Base-by-base conservation (phyloP, 768 basidiomycete genomes). In the Hericium rajendrae region DNA sequence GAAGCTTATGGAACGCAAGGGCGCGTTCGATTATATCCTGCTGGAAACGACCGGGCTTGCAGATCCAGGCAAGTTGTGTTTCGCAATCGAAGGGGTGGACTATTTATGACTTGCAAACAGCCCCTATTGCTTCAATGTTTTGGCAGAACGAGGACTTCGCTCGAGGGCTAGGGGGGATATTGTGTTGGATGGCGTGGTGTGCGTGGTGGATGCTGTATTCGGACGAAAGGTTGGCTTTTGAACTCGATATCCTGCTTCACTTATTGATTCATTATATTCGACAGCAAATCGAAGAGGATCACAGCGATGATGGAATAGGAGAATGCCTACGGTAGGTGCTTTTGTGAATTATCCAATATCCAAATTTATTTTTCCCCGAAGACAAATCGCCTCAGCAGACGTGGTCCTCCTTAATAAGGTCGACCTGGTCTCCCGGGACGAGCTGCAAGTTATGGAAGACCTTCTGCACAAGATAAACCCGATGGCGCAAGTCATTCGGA, bases 11-110 rank as follows among this genome's bases (percentile, higher is more conserved):
- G 73, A 79, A 62, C 80, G 82, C 55, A 91, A 88, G 66, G 93
- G 92, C 24, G 80, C 82, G 1, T 94, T 98, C 67, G 97, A 98
- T 71, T 88, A 97, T 69, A 97, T 99, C 61, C 74, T 99, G 46
- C 77, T 99, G 15, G 97, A 99, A 72, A 90, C 95, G 2, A 98
- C 97, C 0, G 95, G 95, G 0, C 77, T 98, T 8, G 95, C 95
- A 10, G 95, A 98, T 74, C 95, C 95, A 57, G 91, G 91, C 91
- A 60, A 55, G 71, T 57, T 20, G 9, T 38, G 48, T 20, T 51
- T 37, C 40, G 3, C 8, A 24, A 48, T 48, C 32, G 20, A 38
- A 15, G 15, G 13, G 26, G 43, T 6, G 43, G 28, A 49, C n/a
- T 43, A 38, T 8, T 24, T 60, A 52, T 26, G 28, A 38, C 3